These are phyloP conservation scores for Cercospora canescens DNA, from an alignment of 2,329 filamentous ascomycete species.

Conservation along the genomic window DNA sequence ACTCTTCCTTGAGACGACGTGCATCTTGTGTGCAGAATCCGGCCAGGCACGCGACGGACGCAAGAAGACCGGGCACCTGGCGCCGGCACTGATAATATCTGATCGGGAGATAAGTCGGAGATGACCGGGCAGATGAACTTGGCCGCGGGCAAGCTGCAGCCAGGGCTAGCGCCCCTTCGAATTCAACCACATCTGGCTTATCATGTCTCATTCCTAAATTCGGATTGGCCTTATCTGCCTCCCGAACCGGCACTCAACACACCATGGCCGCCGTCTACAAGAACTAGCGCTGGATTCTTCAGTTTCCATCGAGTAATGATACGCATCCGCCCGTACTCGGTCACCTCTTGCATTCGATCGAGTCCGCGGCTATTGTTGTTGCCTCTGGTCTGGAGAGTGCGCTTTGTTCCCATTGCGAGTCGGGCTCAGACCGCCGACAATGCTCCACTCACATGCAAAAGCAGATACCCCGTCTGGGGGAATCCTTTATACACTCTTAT, in stretches of 20 bases:
- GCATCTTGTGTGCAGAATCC: background rate
- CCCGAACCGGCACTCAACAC: background rate
- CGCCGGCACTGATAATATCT: background rate
- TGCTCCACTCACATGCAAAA: slow-evolving; percentile 8
- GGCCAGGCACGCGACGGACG: background rate
- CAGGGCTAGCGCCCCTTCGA: background rate
- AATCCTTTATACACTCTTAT: slow-evolving; percentile 17
- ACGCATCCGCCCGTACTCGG: background rate
- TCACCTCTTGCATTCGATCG: background rate
- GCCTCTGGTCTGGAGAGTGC: slow-evolving; percentile 7
- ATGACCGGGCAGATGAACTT: background rate
- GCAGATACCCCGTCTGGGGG: slow-evolving; percentile 17
- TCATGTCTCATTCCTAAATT: background rate
- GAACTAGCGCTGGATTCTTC: slow-evolving; percentile 4
- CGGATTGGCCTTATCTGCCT: slow-evolving; percentile 9
- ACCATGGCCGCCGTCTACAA: background rate
- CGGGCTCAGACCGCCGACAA: slow-evolving; percentile 6
- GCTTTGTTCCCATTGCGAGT: slow-evolving; percentile 16
- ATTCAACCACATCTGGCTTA: slow-evolving; percentile 5
- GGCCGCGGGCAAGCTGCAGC: slow-evolving; percentile 5
- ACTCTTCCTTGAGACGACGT: background rate
- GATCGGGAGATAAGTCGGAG: background rate
- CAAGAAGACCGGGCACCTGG: background rate
- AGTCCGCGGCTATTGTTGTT: background rate
- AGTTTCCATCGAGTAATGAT: slow-evolving; percentile 27